Base-by-base conservation (phyloP, 2,329 filamentous ascomycete genomes). In the Fusarium poae region DNA sequence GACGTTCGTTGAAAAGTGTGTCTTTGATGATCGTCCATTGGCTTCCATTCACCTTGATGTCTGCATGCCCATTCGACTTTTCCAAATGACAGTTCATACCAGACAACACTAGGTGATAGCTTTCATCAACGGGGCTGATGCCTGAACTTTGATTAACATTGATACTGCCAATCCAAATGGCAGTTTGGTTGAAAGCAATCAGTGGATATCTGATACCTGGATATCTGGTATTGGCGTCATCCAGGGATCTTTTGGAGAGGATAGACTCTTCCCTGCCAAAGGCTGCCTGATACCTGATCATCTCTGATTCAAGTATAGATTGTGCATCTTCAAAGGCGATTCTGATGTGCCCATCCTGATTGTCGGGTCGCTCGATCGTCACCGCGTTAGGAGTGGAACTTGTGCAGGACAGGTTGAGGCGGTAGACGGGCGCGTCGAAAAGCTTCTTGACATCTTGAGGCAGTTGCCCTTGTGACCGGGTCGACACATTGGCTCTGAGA, bases 141-240 rank as follows among this genome's bases (percentile, higher is more conserved):
- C 13, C 54, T 10, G 10, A 23, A 3, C 44, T 43, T 6, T 29
- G n/a, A 7, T 37, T 23, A 11, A 32, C 13, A 34, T 40, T 20
- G 27, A 68, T 50, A 4, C 46, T 15, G 4, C 65, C 65, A 12
- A 68, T 53, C 65, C 65, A 68, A 16, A 50, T 18, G 9, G 21
- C 50, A 7, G 37, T 35, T 9, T 34, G 12, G 2, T 42, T 43
- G 45, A 68, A 57, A 6, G 65, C 50, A 21, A 65, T n/a, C 16
- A 68, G 34, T 1, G 65, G 65, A 7, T 68, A 60, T 12, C 15
- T 43, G 3, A 20, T 43, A 5, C 8, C 27, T 9, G 49, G 42
- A 13, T 42, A 34, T 6, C 15, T 42, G 13, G 13, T 29, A 13
- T 21, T 40, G 6, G 21, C 21, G 15, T n/a, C 34, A 6, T 34